These are phyloP conservation scores for Cephalotrichum gorgonifer DNA, from an alignment of 2,329 filamentous ascomycete species.

Conservation along the genomic window DNA sequence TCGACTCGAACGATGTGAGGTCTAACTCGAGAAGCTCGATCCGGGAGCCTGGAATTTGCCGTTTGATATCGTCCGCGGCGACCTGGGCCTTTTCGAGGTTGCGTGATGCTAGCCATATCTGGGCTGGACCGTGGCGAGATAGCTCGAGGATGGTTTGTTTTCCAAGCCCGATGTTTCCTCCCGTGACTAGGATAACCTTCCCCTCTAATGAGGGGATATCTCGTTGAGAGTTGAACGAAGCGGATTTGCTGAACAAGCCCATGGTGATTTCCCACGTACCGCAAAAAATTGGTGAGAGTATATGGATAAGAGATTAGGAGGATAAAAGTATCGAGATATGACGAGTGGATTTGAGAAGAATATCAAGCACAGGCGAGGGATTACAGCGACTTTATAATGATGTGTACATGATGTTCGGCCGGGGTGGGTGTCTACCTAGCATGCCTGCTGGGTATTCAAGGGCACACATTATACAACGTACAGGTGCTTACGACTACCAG, in stretches of 20 bases:
- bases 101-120: conserved; percentile 18
- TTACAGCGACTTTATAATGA: too few relatives aligned
- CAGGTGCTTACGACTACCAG: too few relatives aligned
- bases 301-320: too few relatives aligned
- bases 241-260: background rate
- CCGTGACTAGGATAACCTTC: conserved; percentile 40
- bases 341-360: too few relatives aligned
- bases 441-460: too few relatives aligned
- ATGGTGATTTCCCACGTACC: background rate
- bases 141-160: conserved; percentile 15
- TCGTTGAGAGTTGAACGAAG: conserved; percentile 21
- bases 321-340: too few relatives aligned
- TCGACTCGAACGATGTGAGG: conserved; percentile 29
- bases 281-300: too few relatives aligned
- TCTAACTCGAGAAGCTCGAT: conserved; percentile 29
- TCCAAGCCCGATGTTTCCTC: conserved; percentile 28
- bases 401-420: too few relatives aligned
- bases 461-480: too few relatives aligned
- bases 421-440: too few relatives aligned
- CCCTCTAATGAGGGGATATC: conserved; percentile 34
- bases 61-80: conserved; percentile 24
- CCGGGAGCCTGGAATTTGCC: conserved; percentile 8
- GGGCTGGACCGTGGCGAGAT: conserved; percentile 9
- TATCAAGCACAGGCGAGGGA: too few relatives aligned
- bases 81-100: conserved; percentile 23